A percentile compares a stretch with the other conserved stretches of the same genome.
These are phyloP conservation scores for Pterocarpus macrocarpus DNA, from an alignment of 306 rosid species.

Conservation along the genomic window DNA sequence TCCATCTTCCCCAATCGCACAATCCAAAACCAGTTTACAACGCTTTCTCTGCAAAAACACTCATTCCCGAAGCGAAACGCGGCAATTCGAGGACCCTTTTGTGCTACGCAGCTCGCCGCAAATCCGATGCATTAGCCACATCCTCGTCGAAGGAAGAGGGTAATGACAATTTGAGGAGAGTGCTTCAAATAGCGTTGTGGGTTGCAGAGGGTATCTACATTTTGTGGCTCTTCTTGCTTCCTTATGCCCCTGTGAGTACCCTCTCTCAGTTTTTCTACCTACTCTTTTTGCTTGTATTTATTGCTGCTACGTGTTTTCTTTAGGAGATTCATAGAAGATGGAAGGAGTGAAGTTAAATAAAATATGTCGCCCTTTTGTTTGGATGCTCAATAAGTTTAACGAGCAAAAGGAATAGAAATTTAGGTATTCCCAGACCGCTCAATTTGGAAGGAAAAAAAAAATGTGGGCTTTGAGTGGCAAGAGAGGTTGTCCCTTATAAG, in stretches of 20 bases:
- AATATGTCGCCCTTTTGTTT: too few species aligned
- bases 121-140: constrained; percentile 42
- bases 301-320: too few species aligned
- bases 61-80: constrained; percentile 16
- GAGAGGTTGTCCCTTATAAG: too few species aligned
- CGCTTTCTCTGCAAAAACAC: constrained; percentile 19
- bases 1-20: constrained; percentile 43
- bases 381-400: too few species aligned
- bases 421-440: too few species aligned
- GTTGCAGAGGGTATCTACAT: constrained; percentile 74
- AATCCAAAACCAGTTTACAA: constrained; percentile 14
- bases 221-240: constrained; percentile 86
- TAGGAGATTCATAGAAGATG: too few species aligned
- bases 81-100: constrained; percentile 32
- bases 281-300: not conserved
- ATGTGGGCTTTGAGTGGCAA: too few species aligned
- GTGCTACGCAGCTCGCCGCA: constrained; percentile 58
- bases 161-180: constrained; percentile 44
- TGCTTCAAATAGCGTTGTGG: constrained; percentile 67
- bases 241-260: constrained; percentile 75
- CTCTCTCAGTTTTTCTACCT: not conserved
- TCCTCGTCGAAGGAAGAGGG: constrained; percentile 39
- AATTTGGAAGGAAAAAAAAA: too few species aligned
- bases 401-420: too few species aligned
- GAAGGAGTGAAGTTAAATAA: too few species aligned